Percentiles rank a stretch among this genome's conserved stretches.
Conservation (phyloP, 495 filamentous ascomycete species). For the Penicilliopsis zonata region DNA sequence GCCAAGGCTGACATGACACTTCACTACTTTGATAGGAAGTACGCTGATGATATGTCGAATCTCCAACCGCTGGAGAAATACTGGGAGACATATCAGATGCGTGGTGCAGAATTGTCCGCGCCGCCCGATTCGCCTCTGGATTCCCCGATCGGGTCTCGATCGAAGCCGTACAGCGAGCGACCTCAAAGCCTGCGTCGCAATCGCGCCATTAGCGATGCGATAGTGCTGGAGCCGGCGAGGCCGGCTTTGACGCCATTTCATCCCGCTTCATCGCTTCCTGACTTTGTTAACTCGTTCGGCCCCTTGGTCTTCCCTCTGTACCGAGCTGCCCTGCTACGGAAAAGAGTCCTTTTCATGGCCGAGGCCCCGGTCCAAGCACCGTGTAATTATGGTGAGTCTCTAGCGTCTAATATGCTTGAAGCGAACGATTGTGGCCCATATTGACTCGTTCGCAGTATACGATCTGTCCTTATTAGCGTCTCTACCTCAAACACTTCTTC, state of each 20-base stretch:
- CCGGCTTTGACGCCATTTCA: slow-evolving; percentile 68
- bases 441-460: slow-evolving; percentile 53
- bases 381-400: slow-evolving; percentile 70
- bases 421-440: not conserved
- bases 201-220: slow-evolving; percentile 33
- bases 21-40: slow-evolving; percentile 16
- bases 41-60: slow-evolving; percentile 27
- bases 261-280: slow-evolving; percentile 69
- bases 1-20: slow-evolving; percentile 4
- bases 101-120: slow-evolving; percentile 26
- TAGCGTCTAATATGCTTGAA: not conserved
- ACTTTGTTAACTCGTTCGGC: slow-evolving; percentile 71
- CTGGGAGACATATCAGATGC: slow-evolving; percentile 58
- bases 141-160: slow-evolving; percentile 41
- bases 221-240: slow-evolving; percentile 48
- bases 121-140: slow-evolving; percentile 35
- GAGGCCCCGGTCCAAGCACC: slow-evolving; percentile 72
- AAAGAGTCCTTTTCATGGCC: slow-evolving; percentile 73
- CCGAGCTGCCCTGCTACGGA: slow-evolving; percentile 75
- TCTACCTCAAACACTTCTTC: slow-evolving; percentile 53
- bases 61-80: slow-evolving; percentile 59
- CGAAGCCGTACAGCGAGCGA: slow-evolving; percentile 27
- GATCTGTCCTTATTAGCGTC: slow-evolving; percentile 85
- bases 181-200: slow-evolving; percentile 14
- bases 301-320: slow-evolving; percentile 85